Percentiles rank a stretch among this genome's conserved stretches.
Conservation (phyloP, 306 rosid species). For the Corylus heterophylla region DNA sequence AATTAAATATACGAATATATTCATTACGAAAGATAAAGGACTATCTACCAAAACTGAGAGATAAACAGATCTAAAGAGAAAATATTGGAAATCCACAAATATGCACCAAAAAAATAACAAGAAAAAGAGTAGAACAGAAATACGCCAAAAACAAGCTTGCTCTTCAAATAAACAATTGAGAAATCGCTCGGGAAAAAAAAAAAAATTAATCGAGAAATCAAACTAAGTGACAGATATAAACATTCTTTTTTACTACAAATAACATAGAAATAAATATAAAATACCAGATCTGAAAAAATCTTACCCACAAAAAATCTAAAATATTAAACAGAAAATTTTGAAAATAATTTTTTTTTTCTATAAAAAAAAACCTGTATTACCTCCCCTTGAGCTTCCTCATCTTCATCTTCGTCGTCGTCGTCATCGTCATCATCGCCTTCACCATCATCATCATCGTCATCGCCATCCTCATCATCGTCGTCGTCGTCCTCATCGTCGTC, state of each 20-base stretch:
- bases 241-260: background rate
- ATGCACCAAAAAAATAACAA: background rate
- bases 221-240: too few species aligned
- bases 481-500: conserved; percentile 43
- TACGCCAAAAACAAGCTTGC: background rate
- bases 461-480: conserved; percentile 35
- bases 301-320: background rate
- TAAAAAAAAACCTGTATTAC: background rate
- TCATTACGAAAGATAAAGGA: background rate
- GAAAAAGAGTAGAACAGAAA: background rate
- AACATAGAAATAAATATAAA: background rate
- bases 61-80: background rate
- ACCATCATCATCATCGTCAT: conserved; percentile 31
- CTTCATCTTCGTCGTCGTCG: conserved; percentile 50
- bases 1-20: background rate
- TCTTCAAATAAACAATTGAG: background rate
- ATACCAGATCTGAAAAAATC: background rate
- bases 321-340: background rate
- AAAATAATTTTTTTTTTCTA: background rate
- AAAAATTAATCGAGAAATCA: too few species aligned
- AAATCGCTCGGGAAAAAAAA: too few species aligned
- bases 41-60: background rate
- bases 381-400: conserved; percentile 28
- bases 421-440: conserved; percentile 47
- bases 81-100: background rate